Evolutionary conservation across 2,329 filamentous ascomycete species (phyloP).

Genomic region (Cytospora schulzeri): DNA sequence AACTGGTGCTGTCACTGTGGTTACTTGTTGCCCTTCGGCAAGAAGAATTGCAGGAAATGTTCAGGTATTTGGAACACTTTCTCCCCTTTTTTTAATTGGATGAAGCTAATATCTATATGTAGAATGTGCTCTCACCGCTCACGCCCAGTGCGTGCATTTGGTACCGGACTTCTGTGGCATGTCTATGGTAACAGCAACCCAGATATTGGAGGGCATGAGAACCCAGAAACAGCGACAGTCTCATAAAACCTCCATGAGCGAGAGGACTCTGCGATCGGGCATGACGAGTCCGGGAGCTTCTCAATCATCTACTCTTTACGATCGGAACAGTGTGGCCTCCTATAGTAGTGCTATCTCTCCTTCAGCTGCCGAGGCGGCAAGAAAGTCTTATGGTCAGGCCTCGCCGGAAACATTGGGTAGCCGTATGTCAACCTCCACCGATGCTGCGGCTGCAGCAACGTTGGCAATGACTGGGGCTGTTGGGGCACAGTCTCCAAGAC

Average conservation of each 20-base stretch:
- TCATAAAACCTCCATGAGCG: slow-evolving; percentile 60
- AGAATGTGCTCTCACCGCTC: slow-evolving; percentile 92
- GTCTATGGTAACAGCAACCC: slow-evolving; percentile 96
- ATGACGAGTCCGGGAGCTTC: slow-evolving; percentile 48
- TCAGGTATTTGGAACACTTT: slow-evolving; percentile 59
- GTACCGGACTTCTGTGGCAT: slow-evolving; percentile 99
- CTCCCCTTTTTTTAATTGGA: background rate
- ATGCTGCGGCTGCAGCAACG: slow-evolving; percentile 57
- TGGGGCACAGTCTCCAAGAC: slow-evolving; percentile 38
- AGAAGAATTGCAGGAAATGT: slow-evolving; percentile 93
- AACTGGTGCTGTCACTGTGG: slow-evolving; percentile 99
- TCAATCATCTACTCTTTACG: slow-evolving; percentile 33
- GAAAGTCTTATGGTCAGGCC: slow-evolving; percentile 61
- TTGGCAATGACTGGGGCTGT: slow-evolving; percentile 59
- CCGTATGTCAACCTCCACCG: slow-evolving; percentile 51
- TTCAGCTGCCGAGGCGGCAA: slow-evolving; percentile 66
- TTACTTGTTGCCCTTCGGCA: slow-evolving; percentile 90
- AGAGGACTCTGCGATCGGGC: slow-evolving; percentile 64
- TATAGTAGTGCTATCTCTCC: slow-evolving; percentile 40
- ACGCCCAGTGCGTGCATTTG: slow-evolving; percentile 88
- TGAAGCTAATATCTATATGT: slow-evolving; percentile 35
- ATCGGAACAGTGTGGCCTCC: slow-evolving; percentile 25
- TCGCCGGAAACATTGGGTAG: slow-evolving; percentile 53
- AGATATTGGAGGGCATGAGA: slow-evolving; percentile 85
- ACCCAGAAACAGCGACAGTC: slow-evolving; percentile 69